These are phyloP conservation scores for Sphaerostilbella broomeana DNA, from an alignment of 2,329 filamentous ascomycete genomes.

Conservation along the genomic window DNA sequence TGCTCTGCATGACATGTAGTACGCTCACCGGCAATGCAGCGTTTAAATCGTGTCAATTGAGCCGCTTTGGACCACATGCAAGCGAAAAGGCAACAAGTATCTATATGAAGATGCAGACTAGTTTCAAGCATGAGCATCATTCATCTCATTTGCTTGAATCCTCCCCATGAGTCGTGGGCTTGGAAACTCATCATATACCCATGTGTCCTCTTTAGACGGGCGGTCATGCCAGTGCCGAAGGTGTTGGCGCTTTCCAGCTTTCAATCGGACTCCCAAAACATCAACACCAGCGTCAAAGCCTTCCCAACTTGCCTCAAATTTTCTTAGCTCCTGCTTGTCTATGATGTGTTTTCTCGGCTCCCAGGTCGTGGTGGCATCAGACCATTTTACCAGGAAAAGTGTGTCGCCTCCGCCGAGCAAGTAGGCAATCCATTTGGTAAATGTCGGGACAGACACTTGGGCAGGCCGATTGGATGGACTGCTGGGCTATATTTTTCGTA, in stretches of 20 bases:
- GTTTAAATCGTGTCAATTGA: too few relatives aligned
- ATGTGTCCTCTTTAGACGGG: constrained; percentile 9
- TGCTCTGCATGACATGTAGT: too few relatives aligned
- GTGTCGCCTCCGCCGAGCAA: background rate
- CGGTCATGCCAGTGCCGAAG: constrained; percentile 11
- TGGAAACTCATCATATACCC: constrained; percentile 4
- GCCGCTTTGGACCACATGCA: too few relatives aligned
- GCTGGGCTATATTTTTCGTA: too few relatives aligned
- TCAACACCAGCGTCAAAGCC: constrained; percentile 8
- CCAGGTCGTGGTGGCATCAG: background rate
- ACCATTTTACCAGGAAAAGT: background rate
- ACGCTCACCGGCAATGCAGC: too few relatives aligned
- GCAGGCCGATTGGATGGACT: too few relatives aligned
- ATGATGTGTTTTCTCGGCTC: constrained; percentile 3
- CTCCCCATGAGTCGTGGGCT: constrained; percentile 1
- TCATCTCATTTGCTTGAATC: background rate
- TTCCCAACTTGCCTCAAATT: constrained; percentile 7
- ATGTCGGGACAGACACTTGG: too few relatives aligned
- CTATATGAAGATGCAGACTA: too few relatives aligned
- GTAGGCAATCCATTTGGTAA: too few relatives aligned
- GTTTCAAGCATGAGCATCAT: background rate
- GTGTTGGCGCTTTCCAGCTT: constrained; percentile 3
- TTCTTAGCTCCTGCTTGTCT: constrained; percentile 6
- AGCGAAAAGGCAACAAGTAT: too few relatives aligned
- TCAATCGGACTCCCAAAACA: constrained; percentile 6